Evolutionary conservation across 106 monocot species (phyloP).

Genomic region (Acorus calamus): DNA sequence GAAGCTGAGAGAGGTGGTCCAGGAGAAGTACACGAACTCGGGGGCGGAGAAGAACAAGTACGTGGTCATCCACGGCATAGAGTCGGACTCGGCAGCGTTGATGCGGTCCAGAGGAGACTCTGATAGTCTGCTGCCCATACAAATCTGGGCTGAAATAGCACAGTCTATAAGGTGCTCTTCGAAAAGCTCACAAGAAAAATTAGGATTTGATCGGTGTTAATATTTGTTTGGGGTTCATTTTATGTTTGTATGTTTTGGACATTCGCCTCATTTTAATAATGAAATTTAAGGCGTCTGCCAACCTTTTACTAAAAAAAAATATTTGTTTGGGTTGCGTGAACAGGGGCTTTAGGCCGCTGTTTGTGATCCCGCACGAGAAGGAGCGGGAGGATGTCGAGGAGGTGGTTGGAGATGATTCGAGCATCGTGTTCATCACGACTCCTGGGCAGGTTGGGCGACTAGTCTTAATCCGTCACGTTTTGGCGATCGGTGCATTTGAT

Average conservation of each 20-base stretch:
- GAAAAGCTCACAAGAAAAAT: neutral
- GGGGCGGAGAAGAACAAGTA: slow-evolving; percentile 61
- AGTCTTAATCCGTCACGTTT: neutral
- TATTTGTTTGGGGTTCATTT: too few relatives aligned
- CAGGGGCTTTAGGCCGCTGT: slow-evolving; percentile 60
- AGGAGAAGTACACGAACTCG: slow-evolving; percentile 48
- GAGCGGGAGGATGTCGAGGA: slow-evolving; percentile 75
- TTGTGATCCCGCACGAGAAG: slow-evolving; percentile 91
- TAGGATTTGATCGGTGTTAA: too few relatives aligned
- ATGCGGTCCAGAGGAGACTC: slow-evolving; percentile 80
- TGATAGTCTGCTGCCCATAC: slow-evolving; percentile 72
- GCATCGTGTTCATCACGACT: slow-evolving; percentile 66
- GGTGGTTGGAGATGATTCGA: slow-evolving; percentile 39
- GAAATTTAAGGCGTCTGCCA: too few relatives aligned
- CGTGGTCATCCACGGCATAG: slow-evolving; percentile 74
- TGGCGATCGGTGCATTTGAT: neutral
- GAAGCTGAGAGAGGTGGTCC: slow-evolving; percentile 50
- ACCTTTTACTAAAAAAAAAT: too few relatives aligned
- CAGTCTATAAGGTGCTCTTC: slow-evolving; percentile 49
- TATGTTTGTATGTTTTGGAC: too few relatives aligned
- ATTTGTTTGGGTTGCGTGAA: slow-evolving; percentile 1
- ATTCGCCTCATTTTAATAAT: too few relatives aligned
- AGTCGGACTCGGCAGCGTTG: slow-evolving; percentile 70
- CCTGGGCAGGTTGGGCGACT: slow-evolving; percentile 58
- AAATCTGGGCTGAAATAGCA: slow-evolving; percentile 67